phyloP scores from a whole-genome alignment of 371 early-diverging fungal genomes.

The Nematocida sp. region DNA sequence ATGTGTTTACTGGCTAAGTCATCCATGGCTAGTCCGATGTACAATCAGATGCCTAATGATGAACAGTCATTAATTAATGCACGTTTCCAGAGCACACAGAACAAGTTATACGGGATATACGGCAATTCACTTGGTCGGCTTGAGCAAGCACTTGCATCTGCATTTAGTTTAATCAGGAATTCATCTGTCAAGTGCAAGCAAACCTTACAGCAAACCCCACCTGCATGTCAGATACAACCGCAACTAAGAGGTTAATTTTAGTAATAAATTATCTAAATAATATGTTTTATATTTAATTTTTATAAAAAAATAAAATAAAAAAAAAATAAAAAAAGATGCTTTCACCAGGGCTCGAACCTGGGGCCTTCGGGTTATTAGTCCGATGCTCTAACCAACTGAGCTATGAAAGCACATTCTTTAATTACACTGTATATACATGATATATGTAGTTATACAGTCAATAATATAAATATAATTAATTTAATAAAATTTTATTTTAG shows the following conservation, averaged over 20 bases:
- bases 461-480: too few species aligned
- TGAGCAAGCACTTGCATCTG: slow-evolving; percentile 41
- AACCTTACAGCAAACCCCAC: not conserved
- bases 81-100: slow-evolving; percentile 4
- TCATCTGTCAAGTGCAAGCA: slow-evolving; percentile 43
- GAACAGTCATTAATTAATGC: slow-evolving; percentile 37
- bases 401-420: slow-evolving; percentile 59
- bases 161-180: slow-evolving; percentile 42
- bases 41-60: not conserved
- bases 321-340: slow-evolving; percentile 37
- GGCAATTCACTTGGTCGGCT: slow-evolving; percentile 14
- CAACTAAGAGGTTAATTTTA: not conserved
- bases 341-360: slow-evolving; percentile 64
- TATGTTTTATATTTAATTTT: not conserved
- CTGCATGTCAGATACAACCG: slow-evolving; percentile 17
- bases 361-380: slow-evolving; percentile 64
- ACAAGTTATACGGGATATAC: slow-evolving; percentile 29
- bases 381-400: slow-evolving; percentile 64
- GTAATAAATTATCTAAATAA: slow-evolving; percentile 31
- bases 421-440: not conserved
- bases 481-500: too few species aligned
- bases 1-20: slow-evolving; percentile 48
- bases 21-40: not conserved
- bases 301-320: too few species aligned
- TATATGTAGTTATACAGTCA: too few species aligned